Evolutionary conservation across 345 rosid species (phyloP).

Genomic region (Pistacia vera): DNA sequence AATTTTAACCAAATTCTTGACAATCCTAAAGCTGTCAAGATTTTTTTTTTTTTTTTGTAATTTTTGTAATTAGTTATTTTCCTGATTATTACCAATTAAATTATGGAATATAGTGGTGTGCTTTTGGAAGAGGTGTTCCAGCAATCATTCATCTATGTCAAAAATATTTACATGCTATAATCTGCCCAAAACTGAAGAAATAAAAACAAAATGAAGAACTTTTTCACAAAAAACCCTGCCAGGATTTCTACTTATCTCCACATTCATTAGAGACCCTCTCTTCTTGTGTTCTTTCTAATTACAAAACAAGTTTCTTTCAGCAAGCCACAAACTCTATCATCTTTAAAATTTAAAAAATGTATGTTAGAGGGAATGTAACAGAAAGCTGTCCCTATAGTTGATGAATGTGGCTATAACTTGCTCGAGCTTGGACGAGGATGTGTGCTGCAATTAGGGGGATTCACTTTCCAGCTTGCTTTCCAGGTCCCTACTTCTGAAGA

Average conservation of each 20-base stretch:
- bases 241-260: constrained; percentile 2
- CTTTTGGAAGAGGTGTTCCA: no score
- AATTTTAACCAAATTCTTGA: no score
- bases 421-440: constrained; percentile 25
- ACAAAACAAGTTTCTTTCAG: neutral
- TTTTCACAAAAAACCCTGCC: neutral
- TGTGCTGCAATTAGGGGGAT: constrained; percentile 31
- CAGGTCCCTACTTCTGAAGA: constrained; percentile 92
- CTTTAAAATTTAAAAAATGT: neutral
- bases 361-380: neutral
- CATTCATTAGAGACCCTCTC: neutral
- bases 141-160: neutral
- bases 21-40: no score
- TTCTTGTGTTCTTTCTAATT: neutral
- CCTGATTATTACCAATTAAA: no score
- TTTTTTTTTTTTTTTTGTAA: no score
- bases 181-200: neutral
- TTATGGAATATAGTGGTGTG: no score
- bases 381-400: neutral
- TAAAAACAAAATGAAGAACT: neutral
- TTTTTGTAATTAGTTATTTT: no score
- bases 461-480: constrained; percentile 33
- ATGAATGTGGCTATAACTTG: constrained; percentile 1
- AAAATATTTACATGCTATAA: constrained; percentile 1
- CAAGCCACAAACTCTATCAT: neutral